Evolutionary conservation across 345 rosid genomes (phyloP).

Genomic region (Populus tremula): DNA sequence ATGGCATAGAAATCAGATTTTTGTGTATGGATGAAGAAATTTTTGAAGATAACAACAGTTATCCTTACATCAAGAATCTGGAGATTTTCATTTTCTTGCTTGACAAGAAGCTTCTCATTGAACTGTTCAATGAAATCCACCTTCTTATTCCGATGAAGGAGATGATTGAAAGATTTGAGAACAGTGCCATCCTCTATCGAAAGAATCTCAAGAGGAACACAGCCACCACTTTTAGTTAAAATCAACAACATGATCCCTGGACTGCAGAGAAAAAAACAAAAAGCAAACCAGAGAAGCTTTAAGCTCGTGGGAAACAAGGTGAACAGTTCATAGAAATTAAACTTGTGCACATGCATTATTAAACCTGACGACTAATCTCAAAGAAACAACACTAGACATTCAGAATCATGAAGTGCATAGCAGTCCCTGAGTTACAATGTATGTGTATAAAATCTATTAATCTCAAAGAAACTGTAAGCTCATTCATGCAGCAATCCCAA

Average conservation of each 20-base stretch:
- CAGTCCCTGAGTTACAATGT: background rate
- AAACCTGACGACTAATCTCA: background rate
- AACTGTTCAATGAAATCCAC: slow-evolving; percentile 64
- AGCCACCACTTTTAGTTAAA: slow-evolving; percentile 37
- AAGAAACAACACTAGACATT: background rate
- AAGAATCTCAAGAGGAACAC: slow-evolving; percentile 53
- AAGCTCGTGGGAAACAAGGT: background rate
- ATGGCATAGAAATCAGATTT: slow-evolving; percentile 16
- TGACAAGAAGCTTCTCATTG: slow-evolving; percentile 62
- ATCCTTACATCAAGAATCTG: slow-evolving; percentile 62
- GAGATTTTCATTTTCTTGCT: slow-evolving; percentile 62
- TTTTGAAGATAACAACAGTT: background rate
- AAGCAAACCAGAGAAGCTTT: background rate
- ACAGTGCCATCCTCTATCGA: slow-evolving; percentile 61
- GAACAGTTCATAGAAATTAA: background rate
- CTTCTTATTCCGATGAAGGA: slow-evolving; percentile 58
- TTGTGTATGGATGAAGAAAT: background rate
- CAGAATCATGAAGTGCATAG: background rate
- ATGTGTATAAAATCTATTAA: background rate
- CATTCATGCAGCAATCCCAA: background rate
- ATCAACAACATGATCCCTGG: slow-evolving; percentile 61
- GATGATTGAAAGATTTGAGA: slow-evolving; percentile 54
- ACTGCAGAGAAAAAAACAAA: slow-evolving; percentile 26
- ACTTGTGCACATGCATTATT: background rate
- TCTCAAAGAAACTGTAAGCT: background rate